Evolutionary conservation across 163 green algal genomes (phyloP).

Genomic region (Scenedesmus sp.): DNA sequence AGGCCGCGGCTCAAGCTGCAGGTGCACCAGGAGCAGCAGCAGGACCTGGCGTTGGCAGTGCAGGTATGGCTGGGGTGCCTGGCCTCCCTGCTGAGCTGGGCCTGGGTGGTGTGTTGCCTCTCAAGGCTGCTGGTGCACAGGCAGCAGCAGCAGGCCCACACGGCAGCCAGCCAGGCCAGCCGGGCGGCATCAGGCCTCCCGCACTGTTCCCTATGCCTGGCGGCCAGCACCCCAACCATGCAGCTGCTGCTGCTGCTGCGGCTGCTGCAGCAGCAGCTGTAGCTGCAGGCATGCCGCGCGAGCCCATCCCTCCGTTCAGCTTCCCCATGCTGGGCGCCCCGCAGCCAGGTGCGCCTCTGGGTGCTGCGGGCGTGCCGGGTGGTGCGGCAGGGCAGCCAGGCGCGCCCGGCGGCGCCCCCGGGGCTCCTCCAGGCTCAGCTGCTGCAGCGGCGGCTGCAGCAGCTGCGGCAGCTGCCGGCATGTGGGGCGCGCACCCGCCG

Average conservation of each 20-base stretch:
- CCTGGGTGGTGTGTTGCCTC: neutral
- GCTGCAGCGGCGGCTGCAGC: slow-evolving; percentile 16
- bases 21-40: slow-evolving; percentile 2
- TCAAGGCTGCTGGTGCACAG: neutral
- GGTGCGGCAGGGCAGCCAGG: slow-evolving; percentile 17
- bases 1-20: neutral
- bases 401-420: neutral
- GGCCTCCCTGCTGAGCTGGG: slow-evolving; percentile 20
- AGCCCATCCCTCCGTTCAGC: neutral
- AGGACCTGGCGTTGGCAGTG: neutral
- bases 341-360: neutral
- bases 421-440: neutral
- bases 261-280: slow-evolving; percentile 31
- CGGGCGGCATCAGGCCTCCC: neutral
- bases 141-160: neutral
- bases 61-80: slow-evolving; percentile 6
- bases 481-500: slow-evolving; percentile 35
- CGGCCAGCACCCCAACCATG: slow-evolving; percentile 25
- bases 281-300: slow-evolving; percentile 38
- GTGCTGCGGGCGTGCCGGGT: slow-evolving; percentile 19
- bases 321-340: slow-evolving; percentile 14
- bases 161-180: neutral
- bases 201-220: slow-evolving; percentile 24
- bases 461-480: neutral
- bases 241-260: slow-evolving; percentile 23